Percentiles rank a stretch among this genome's conserved stretches.
Evolutionary conservation across 2,329 filamentous ascomycete species (phyloP).

Genomic region (Ilyonectria destructans): DNA sequence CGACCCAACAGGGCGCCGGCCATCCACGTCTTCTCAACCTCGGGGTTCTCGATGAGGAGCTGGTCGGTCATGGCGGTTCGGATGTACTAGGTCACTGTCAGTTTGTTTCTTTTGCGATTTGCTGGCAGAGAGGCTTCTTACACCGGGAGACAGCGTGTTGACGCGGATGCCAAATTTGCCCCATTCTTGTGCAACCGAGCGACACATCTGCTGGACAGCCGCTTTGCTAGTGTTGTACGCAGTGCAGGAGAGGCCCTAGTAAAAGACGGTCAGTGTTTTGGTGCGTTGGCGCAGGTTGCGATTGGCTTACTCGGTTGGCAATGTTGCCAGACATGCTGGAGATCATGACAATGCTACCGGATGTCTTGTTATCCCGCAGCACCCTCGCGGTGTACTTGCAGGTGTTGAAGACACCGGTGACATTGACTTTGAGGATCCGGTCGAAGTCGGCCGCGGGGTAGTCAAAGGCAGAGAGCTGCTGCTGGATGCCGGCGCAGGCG

Average conservation of each 20-base stretch:
- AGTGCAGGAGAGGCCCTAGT: slow-evolving; percentile 73
- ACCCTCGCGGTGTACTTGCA: slow-evolving; percentile 79
- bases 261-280: neutral
- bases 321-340: slow-evolving; percentile 66
- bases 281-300: neutral
- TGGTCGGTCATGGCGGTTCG: slow-evolving; percentile 65
- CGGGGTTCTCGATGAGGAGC: slow-evolving; percentile 61
- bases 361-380: slow-evolving; percentile 58
- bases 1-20: slow-evolving; percentile 68
- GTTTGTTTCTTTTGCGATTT: neutral
- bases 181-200: slow-evolving; percentile 76
- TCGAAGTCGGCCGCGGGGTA: slow-evolving; percentile 73
- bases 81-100: slow-evolving; percentile 56
- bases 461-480: slow-evolving; percentile 63
- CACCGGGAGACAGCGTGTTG: slow-evolving; percentile 77
- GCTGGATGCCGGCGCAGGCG: slow-evolving; percentile 66
- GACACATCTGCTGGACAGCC: slow-evolving; percentile 72
- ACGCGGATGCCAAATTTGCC: slow-evolving; percentile 75
- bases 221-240: slow-evolving; percentile 77
- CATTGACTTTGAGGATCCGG: slow-evolving; percentile 79
- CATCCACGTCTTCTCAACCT: slow-evolving; percentile 69
- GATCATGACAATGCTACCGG: slow-evolving; percentile 67
- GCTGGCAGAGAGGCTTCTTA: slow-evolving; percentile 43
- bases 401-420: slow-evolving; percentile 80
- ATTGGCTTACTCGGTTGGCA: slow-evolving; percentile 63